These are phyloP conservation scores for Echites panduratus DNA, from an alignment of 257 asterid species.

Conservation along the genomic window DNA sequence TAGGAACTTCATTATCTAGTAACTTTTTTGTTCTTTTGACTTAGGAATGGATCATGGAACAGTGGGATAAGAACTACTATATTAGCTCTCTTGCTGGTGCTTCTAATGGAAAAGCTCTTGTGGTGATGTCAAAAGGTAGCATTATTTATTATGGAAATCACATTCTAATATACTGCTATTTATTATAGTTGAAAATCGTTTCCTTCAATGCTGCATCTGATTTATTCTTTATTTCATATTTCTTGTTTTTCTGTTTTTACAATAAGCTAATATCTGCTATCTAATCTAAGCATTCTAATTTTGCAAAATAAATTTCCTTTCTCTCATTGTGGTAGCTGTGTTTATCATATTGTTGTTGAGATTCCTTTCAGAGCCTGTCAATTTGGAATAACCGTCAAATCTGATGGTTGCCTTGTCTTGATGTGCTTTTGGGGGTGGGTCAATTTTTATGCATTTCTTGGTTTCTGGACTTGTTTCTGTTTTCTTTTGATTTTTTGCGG, in stretches of 20 bases:
- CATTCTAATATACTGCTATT: neutral
- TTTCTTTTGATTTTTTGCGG: neutral
- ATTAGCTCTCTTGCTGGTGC: conserved; percentile 46
- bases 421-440: neutral
- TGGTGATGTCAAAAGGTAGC: conserved; percentile 49
- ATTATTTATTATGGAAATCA: neutral
- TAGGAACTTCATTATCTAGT: neutral
- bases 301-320: no score
- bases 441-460: neutral
- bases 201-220: neutral
- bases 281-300: neutral
- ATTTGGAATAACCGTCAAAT: neutral
- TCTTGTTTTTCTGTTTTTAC: neutral
- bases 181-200: neutral
- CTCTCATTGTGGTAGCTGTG: neutral
- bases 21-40: conserved; percentile 8
- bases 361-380: neutral
- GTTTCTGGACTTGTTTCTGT: neutral
- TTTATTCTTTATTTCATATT: neutral
- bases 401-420: neutral
- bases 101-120: conserved; percentile 34
- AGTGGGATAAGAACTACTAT: conserved; percentile 44
- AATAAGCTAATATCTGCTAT: neutral
- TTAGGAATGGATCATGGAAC: conserved; percentile 49
- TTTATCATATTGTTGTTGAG: neutral